Percentiles rank a stretch among this genome's conserved stretches.
phyloP scores from a whole-genome alignment of 2,329 filamentous ascomycete genomes.

The Chlorencoelia australis region DNA sequence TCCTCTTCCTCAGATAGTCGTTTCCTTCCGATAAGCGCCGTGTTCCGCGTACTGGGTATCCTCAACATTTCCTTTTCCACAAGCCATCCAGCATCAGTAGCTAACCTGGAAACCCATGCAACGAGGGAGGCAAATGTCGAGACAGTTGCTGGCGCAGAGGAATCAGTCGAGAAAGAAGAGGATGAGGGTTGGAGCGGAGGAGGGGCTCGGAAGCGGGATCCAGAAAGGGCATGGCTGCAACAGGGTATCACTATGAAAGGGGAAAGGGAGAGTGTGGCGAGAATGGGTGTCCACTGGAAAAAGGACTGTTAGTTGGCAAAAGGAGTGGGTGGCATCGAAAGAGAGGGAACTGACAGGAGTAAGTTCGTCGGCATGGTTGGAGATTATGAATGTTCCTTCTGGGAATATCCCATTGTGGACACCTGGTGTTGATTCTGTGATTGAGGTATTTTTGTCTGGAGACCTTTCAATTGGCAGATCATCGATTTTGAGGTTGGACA shows the following conservation, averaged over 20 bases:
- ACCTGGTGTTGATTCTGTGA: constrained; percentile 28
- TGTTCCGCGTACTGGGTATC: constrained; percentile 87
- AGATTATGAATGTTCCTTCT: constrained; percentile 77
- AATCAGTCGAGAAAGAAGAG: too few relatives aligned
- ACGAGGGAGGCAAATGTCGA: constrained; percentile 81
- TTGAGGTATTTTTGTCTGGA: constrained; percentile 2
- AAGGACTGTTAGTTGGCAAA: too few relatives aligned
- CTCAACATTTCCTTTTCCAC: constrained; percentile 78
- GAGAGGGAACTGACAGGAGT: too few relatives aligned
- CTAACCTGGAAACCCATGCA: constrained; percentile 62
- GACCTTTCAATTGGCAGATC: constrained; percentile 6
- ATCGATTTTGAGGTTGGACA: too few relatives aligned
- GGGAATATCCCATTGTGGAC: constrained; percentile 57
- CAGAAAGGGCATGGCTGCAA: constrained; percentile 80
- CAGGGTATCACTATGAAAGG: constrained; percentile 93
- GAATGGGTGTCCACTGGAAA: constrained; percentile 90
- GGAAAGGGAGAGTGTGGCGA: constrained; percentile 64
- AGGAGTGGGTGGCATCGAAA: too few relatives aligned
- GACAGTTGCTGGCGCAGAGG: constrained; percentile 27
- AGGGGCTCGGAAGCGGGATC: constrained; percentile 60
- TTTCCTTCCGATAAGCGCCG: constrained; percentile 62
- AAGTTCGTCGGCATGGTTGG: constrained; percentile 93
- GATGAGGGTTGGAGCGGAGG: constrained; percentile 35
- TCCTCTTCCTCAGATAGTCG: too few relatives aligned
- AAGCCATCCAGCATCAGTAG: constrained; percentile 60